Evolutionary conservation across 352 stramenopile genomes (phyloP).

Genomic region (Phytophthora citricola): DNA sequence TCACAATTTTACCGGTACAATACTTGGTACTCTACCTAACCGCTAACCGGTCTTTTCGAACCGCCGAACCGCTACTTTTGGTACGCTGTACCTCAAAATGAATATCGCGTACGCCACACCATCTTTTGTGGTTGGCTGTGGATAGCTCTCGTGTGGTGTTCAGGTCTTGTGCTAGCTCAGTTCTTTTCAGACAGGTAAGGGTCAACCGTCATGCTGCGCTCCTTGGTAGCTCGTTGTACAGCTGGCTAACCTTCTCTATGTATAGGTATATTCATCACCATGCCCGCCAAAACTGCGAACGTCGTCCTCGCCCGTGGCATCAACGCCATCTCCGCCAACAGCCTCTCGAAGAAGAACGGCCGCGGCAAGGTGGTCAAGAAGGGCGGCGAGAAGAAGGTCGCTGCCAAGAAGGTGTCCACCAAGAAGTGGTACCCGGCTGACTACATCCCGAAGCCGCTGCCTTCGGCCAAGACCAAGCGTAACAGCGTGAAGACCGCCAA

Average conservation of each 20-base stretch:
- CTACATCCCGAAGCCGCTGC: constrained; percentile 67
- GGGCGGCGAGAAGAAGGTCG: constrained; percentile 70
- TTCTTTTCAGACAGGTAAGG: constrained; percentile 78
- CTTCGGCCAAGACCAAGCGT: constrained; percentile 73
- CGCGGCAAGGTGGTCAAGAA: constrained; percentile 70
- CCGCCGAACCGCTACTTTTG: constrained; percentile 1
- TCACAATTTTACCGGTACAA: too few species aligned
- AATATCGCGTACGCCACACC: constrained; percentile 8
- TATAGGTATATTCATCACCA: constrained; percentile 66
- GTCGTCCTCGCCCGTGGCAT: constrained; percentile 78
- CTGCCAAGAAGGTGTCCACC: constrained; percentile 51
- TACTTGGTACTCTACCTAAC: not conserved
- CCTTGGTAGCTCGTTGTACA: too few species aligned
- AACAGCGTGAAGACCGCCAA: constrained; percentile 92
- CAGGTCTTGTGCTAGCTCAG: constrained; percentile 9
- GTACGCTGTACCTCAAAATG: constrained; percentile 10
- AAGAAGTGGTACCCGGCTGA: constrained; percentile 84
- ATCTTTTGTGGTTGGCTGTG: constrained; percentile 32
- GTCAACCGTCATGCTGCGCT: not conserved
- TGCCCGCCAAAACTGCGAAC: constrained; percentile 66
- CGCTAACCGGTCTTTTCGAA: constrained; percentile 6
- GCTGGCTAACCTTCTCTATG: not conserved
- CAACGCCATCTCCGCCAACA: constrained; percentile 80
- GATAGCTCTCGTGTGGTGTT: constrained; percentile 5
- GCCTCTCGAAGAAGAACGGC: constrained; percentile 65